phyloP scores from a whole-genome alignment of 768 basidiomycete genomes.

The Tremella yokohamensis region DNA sequence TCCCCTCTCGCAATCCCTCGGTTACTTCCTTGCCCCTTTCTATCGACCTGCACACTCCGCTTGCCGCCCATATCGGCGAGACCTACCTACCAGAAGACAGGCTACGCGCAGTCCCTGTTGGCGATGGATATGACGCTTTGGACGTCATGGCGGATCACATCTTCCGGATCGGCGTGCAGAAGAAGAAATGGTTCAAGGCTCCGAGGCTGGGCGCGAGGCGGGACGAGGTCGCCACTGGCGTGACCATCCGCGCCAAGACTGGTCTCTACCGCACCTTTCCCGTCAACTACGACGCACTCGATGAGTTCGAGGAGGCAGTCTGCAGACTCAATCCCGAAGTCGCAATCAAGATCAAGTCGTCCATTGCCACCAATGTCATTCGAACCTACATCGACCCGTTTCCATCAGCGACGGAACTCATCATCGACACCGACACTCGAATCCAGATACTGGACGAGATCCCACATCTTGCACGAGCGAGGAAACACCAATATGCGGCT shows the following conservation, averaged over 20 bases:
- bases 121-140: conserved; percentile 29
- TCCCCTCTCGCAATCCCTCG: neutral
- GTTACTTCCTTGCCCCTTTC: neutral
- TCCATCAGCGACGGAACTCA: conserved; percentile 40
- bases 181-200: conserved; percentile 46
- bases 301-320: conserved; percentile 77
- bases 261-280: conserved; percentile 65
- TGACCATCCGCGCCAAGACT: conserved; percentile 39
- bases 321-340: conserved; percentile 73
- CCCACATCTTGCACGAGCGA: conserved; percentile 66
- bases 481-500: conserved; percentile 86
- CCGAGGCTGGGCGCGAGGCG: conserved; percentile 29
- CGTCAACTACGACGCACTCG: conserved; percentile 74
- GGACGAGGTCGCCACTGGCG: conserved; percentile 36
- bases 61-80: neutral
- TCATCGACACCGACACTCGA: conserved; percentile 70
- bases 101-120: neutral
- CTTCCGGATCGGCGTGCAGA: conserved; percentile 38
- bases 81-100: neutral
- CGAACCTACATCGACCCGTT: conserved; percentile 29
- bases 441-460: conserved; percentile 81
- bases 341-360: conserved; percentile 67
- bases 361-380: conserved; percentile 30
- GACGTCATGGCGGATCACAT: conserved; percentile 49
- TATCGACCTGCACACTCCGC: neutral